These are phyloP conservation scores for Trichophyton schoenleinii DNA, from an alignment of 2,329 filamentous ascomycete genomes.

Conservation along the genomic window DNA sequence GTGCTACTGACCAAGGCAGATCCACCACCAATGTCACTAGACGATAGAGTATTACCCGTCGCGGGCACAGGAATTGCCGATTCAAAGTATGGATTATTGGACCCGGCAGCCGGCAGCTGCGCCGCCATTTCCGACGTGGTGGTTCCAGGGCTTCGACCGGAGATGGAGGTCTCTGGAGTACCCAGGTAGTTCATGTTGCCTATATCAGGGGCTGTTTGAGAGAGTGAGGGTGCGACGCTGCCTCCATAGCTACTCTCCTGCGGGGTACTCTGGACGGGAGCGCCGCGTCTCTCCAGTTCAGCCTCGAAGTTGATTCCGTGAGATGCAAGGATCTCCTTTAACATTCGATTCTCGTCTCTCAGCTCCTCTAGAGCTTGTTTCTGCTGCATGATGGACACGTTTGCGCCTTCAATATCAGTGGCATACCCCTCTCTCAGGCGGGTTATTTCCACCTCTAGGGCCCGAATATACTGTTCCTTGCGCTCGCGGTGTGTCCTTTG, in stretches of 20 bases:
- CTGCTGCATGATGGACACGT: conserved; percentile 44
- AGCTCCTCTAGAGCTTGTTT: conserved; percentile 62
- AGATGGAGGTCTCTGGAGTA: conserved; percentile 11
- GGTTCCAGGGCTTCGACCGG: conserved; percentile 9
- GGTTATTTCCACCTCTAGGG: conserved; percentile 80
- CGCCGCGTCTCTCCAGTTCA: conserved; percentile 29
- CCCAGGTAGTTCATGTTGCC: conserved; percentile 7
- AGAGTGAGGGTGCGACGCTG: conserved; percentile 27
- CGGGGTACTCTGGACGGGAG: conserved; percentile 11
- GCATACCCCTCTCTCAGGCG: conserved; percentile 63
- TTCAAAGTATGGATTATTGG: not conserved
- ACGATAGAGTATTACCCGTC: not conserved
- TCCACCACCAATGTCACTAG: not conserved
- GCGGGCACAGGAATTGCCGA: not conserved
- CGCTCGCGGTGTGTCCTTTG: conserved; percentile 95
- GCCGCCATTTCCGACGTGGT: not conserved
- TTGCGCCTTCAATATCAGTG: conserved; percentile 48
- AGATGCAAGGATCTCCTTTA: conserved; percentile 50
- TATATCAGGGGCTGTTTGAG: conserved; percentile 10
- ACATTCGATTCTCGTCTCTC: conserved; percentile 63
- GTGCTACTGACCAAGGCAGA: conserved; percentile 14
- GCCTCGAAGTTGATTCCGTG: conserved; percentile 48
- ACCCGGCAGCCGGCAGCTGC: not conserved
- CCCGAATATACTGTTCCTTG: conserved; percentile 92
- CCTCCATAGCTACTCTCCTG: conserved; percentile 32